Conservation (phyloP, 129 eudicot species). For the Flaveria brownii region DNA sequence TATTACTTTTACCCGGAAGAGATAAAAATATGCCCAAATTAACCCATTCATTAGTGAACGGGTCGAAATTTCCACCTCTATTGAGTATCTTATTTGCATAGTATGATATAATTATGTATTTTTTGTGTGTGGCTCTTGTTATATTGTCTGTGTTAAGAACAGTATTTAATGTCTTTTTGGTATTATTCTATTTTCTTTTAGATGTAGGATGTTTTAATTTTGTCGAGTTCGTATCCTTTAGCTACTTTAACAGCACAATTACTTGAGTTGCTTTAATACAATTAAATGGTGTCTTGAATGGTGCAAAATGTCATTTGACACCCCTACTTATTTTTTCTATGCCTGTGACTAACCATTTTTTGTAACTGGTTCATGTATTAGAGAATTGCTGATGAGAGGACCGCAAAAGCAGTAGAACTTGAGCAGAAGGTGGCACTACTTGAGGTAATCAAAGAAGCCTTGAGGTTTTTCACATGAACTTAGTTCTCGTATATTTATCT, state of each 20-base stretch:
- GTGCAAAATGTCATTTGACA: neutral
- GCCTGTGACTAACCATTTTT: conserved; percentile 12
- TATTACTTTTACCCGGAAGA: neutral
- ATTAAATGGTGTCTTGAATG: neutral
- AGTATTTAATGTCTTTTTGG: neutral
- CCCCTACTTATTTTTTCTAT: neutral
- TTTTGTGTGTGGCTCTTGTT: neutral
- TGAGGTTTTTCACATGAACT: conserved; percentile 24
- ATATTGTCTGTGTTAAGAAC: conserved; percentile 2
- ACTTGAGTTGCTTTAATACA: conserved; percentile 11
- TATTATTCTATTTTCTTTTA: neutral
- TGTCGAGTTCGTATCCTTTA: neutral
- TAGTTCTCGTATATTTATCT: conserved; percentile 1
- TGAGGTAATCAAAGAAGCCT: conserved; percentile 57
- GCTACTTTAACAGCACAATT: conserved; percentile 11
- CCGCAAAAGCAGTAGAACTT: conserved; percentile 82
- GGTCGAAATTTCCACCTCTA: neutral
- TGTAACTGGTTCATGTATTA: conserved; percentile 36
- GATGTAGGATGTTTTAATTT: neutral
- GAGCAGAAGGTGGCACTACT: conserved; percentile 97
- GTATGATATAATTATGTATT: conserved; percentile 1
- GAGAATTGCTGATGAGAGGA: conserved; percentile 96
- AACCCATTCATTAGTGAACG: neutral
- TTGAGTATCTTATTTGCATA: neutral
- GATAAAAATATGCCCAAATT: neutral